phyloP scores from a whole-genome alignment of 2,329 filamentous ascomycete species.

The Colletotrichum sp. region DNA sequence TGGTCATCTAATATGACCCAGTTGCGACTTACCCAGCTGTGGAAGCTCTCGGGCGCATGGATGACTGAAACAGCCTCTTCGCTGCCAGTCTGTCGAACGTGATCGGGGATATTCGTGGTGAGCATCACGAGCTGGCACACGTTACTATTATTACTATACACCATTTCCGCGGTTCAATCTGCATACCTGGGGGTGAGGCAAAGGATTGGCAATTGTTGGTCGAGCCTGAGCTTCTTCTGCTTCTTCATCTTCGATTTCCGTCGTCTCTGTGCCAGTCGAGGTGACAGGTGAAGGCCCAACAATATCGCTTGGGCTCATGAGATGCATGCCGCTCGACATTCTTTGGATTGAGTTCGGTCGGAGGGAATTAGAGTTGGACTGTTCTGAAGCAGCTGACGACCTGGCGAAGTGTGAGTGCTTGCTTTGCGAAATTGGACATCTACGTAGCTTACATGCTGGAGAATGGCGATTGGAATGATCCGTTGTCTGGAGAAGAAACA shows the following conservation, averaged over 20 bases:
- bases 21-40: constrained; percentile 70
- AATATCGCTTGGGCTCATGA: constrained; percentile 69
- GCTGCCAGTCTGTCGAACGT: constrained; percentile 62
- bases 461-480: constrained; percentile 52
- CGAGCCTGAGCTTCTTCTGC: constrained; percentile 61
- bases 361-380: constrained; percentile 48
- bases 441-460: constrained; percentile 54
- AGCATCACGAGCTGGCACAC: constrained; percentile 52
- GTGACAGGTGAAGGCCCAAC: constrained; percentile 85
- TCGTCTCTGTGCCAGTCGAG: constrained; percentile 82
- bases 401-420: constrained; percentile 33
- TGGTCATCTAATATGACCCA: background rate
- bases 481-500: constrained; percentile 56
- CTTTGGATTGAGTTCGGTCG: constrained; percentile 56
- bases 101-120: constrained; percentile 61
- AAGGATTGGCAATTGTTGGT: constrained; percentile 37
- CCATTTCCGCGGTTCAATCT: background rate
- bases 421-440: background rate
- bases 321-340: constrained; percentile 57
- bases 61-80: constrained; percentile 91
- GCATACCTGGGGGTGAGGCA: constrained; percentile 43
- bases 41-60: constrained; percentile 85
- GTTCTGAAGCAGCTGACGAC: constrained; percentile 43
- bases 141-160: background rate
- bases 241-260: constrained; percentile 82